Base-by-base conservation (phyloP, 2,329 filamentous ascomycete species). In the Rasamsonia emersonii region DNA sequence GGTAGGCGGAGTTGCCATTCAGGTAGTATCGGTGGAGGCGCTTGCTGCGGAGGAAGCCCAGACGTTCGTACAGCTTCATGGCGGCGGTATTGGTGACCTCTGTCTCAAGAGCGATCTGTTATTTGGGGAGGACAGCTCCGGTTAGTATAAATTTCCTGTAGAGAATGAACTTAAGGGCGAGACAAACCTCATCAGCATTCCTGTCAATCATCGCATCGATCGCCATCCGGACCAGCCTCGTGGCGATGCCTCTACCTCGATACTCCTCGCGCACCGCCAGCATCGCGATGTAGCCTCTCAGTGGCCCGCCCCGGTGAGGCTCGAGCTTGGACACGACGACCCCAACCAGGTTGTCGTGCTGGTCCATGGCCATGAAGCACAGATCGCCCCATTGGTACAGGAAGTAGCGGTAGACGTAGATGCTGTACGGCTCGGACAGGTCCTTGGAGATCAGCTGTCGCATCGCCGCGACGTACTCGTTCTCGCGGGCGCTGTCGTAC, bases 321-420 rank as follows among this genome's bases (percentile, higher is more conserved):
- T 98, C 91, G 37, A 98, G 76, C 59, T 98, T 98, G 61, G 82
- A 94, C 38, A 98, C 79, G 26, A 98, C 82, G 27, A 96, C 88
- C 36, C 91, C 91, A 38, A 94, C 75, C 35, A 98, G 74, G n/a
- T 11, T 13, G 32, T 54, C 44, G 23, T 54, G 36, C 14, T 55
- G 42, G 40, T 82, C 65, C 41, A 73, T 61, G 21, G 68, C 64
- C 78, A 96, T 84, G 61, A 86, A 96, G 61, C 91, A 98, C n/a
- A 98, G 67, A 53, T 96, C 82, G 4, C 84, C 83, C 91, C 91
- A 98, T 72, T 96, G 86, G 54, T 93, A 94, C 11, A 98, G 68
- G 50, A 98, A 98, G 59, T 98, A 98, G 18, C 91, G 79, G 60
- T 96, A 98, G 37, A 98, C 91, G 65, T 98, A 98, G 56, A 98